Evolutionary conservation across 2,329 filamentous ascomycete species (phyloP), one percentile per base, ranked within the genome.

Genomic region (Cryphonectria carpinicola): DNA sequence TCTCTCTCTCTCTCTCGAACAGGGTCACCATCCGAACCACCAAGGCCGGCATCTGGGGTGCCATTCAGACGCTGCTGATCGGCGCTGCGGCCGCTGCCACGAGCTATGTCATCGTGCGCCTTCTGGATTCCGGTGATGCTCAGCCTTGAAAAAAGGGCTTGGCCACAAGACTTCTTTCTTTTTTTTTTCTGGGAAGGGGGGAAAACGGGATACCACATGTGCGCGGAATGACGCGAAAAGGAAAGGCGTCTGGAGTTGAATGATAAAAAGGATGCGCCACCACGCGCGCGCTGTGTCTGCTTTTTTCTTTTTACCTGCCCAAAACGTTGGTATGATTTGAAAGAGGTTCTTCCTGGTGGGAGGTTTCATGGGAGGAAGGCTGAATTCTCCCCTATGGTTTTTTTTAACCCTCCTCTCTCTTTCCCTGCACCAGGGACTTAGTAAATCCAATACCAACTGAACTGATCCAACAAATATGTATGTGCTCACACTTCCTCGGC

Each of bases 11-110:
- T 41, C 39, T 35, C 25, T 14, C 10, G 11, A 60, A 60, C 39
- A 67, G 66, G 66, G 81, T 88, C 17, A 83, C 88, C 0, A 83
- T 83, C 69, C 80, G 79, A 72, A 88, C 86, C 74, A 82, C 87
- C 74, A 74, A 82, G 49, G 85, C 86, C 1, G 88, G 87, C 13
- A 75, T 88, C 19, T 86, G 84, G 80, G 89, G 89, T 8, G 89
- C 89, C 0, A 65, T 89, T 39, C 88, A 92, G 80, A 93, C 91
- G 78, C 80, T 91, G 61, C 76, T 90, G 28, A 86, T 92, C 61
- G 90, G 90, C 41, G 87, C 89, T 19, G 73, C 91, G 69, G 90
- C 90, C 6, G 90, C 90, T 0, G 90, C 87, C 1, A 89, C 89
- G 11, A 90, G 90, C 32, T 91, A 92, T 78, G 84, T 81, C 4